Evolutionary conservation across 352 stramenopile genomes (phyloP).

Genomic region (Globisporangium parvum): DNA sequence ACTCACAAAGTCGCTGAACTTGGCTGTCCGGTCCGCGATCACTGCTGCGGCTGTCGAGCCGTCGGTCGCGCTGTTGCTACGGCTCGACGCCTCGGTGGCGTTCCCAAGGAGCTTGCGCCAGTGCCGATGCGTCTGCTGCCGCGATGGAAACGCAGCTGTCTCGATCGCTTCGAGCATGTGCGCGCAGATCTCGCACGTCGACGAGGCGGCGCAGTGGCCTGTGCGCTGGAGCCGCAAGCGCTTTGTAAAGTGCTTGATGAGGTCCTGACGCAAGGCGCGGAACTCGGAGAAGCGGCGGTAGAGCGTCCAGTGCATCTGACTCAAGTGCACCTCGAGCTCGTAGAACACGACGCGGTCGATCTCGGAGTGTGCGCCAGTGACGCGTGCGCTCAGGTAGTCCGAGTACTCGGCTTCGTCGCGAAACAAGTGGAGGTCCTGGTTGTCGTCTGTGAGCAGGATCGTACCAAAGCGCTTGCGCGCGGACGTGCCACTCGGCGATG

Average conservation of each 20-base stretch:
- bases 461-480: constrained; percentile 17
- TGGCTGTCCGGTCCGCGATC: constrained; percentile 41
- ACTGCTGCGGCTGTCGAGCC: constrained; percentile 8
- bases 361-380: constrained; percentile 44
- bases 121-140: constrained; percentile 18
- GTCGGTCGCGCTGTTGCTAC: neutral
- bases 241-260: constrained; percentile 54
- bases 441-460: constrained; percentile 26
- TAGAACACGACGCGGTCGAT: constrained; percentile 62
- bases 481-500: neutral
- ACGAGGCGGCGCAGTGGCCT: neutral
- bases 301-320: constrained; percentile 52
- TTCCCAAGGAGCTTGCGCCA: constrained; percentile 25
- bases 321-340: constrained; percentile 58
- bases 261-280: constrained; percentile 38
- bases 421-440: constrained; percentile 44
- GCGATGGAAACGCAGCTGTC: constrained; percentile 40
- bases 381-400: constrained; percentile 49
- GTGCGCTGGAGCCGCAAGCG: constrained; percentile 19
- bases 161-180: constrained; percentile 60
- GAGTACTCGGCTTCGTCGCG: constrained; percentile 78
- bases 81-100: neutral
- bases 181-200: constrained; percentile 47
- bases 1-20: constrained; percentile 48
- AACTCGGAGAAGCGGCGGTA: constrained; percentile 74